These are phyloP conservation scores for Candida dendrica DNA, from an alignment of 805 yeast genomes.

Conservation along the genomic window DNA sequence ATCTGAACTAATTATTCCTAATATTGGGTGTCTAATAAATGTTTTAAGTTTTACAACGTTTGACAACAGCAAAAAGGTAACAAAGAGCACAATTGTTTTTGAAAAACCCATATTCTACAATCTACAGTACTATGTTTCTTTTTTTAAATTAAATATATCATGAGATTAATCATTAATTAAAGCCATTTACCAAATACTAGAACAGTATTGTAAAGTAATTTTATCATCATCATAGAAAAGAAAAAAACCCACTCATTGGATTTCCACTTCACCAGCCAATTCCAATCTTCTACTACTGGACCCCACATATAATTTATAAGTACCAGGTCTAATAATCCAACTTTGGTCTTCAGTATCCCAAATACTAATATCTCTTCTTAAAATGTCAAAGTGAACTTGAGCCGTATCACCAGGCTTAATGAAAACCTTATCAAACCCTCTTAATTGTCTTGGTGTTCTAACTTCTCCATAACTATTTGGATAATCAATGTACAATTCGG, in stretches of 20 bases:
- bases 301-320: slow-evolving; percentile 44
- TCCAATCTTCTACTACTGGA: slow-evolving; percentile 41
- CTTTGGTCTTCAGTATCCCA: slow-evolving; percentile 52
- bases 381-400: slow-evolving; percentile 34
- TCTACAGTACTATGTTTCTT: no score
- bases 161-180: no score
- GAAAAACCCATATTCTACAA: no score
- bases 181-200: neutral
- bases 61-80: no score
- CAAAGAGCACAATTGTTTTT: no score
- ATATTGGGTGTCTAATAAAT: no score
- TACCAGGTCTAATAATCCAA: slow-evolving; percentile 53
- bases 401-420: slow-evolving; percentile 33
- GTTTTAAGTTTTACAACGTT: no score
- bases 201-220: no score
- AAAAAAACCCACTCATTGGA: slow-evolving; percentile 14
- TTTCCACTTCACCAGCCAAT: slow-evolving; percentile 31
- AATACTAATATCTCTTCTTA: slow-evolving; percentile 45
- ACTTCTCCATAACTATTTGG: slow-evolving; percentile 29
- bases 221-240: no score
- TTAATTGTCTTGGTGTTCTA: slow-evolving; percentile 45
- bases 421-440: slow-evolving; percentile 52
- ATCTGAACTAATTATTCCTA: no score
- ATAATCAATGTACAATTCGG: slow-evolving; percentile 46
- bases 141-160: no score